Conservation (phyloP, 2,329 filamentous ascomycete genomes). For the Mycogone perniciosa region DNA sequence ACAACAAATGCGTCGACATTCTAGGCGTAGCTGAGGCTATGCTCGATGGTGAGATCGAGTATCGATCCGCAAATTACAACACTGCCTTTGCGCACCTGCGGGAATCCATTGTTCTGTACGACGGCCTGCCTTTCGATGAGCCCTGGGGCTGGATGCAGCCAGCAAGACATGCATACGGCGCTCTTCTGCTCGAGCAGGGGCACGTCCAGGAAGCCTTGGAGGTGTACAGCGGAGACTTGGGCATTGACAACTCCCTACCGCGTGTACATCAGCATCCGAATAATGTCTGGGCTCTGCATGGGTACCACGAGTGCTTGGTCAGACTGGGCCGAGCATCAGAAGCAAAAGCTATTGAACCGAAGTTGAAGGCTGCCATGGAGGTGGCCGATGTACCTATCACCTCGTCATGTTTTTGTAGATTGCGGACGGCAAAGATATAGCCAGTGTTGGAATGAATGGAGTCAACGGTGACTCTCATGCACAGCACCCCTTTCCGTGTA, state of each 20-base stretch:
- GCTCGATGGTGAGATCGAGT: slow-evolving; percentile 68
- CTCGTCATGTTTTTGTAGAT: slow-evolving; percentile 26
- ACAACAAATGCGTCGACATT: slow-evolving; percentile 45
- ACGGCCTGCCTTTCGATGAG: slow-evolving; percentile 62
- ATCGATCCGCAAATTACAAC: slow-evolving; percentile 54
- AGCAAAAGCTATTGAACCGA: slow-evolving; percentile 30
- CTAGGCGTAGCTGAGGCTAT: slow-evolving; percentile 58
- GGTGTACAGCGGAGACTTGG: slow-evolving; percentile 57
- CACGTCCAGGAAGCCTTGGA: slow-evolving; percentile 47
- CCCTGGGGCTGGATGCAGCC: slow-evolving; percentile 80
- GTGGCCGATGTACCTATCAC: slow-evolving; percentile 55
- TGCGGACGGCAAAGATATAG: slow-evolving; percentile 17
- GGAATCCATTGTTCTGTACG: slow-evolving; percentile 52
- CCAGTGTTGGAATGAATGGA: background rate
- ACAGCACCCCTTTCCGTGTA: too few species aligned
- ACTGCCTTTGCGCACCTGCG: slow-evolving; percentile 54
- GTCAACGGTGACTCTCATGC: too few species aligned
- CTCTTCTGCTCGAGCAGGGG: slow-evolving; percentile 61
- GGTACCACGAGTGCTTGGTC: slow-evolving; percentile 62
- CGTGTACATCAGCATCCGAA: slow-evolving; percentile 61
- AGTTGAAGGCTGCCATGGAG: slow-evolving; percentile 45
- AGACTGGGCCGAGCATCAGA: slow-evolving; percentile 39
- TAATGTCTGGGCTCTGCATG: slow-evolving; percentile 71
- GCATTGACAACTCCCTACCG: slow-evolving; percentile 52
- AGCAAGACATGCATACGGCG: slow-evolving; percentile 62